Percentiles rank a stretch among this genome's conserved stretches.
phyloP scores from a whole-genome alignment of 345 rosid genomes.

The Microcos paniculata region DNA sequence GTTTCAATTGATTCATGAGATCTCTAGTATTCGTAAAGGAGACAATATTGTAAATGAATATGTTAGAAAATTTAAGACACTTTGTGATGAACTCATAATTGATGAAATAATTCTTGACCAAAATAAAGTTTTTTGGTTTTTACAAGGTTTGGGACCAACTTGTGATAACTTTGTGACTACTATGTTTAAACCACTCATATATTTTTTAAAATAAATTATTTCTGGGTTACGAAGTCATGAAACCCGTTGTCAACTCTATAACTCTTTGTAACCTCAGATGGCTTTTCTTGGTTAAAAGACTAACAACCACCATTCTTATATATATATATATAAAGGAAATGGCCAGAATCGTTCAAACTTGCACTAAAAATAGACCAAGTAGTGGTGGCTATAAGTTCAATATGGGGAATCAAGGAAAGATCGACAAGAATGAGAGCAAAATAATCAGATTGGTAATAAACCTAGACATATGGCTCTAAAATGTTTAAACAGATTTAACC shows the following conservation, averaged over 20 bases:
- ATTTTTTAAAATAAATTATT: too few relatives aligned
- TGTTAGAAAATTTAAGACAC: background rate
- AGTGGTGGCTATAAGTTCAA: background rate
- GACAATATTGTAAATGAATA: background rate
- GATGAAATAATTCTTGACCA: too few relatives aligned
- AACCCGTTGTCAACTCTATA: background rate
- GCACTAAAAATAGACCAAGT: background rate
- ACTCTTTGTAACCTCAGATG: background rate
- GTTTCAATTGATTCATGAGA: background rate
- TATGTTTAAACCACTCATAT: background rate
- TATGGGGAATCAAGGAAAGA: background rate
- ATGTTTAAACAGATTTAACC: background rate
- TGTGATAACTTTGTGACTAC: too few relatives aligned
- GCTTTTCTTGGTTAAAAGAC: background rate
- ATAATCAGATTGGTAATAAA: background rate
- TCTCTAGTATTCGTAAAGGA: background rate
- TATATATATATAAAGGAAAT: background rate
- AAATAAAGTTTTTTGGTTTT: too few relatives aligned
- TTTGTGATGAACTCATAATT: background rate
- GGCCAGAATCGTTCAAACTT: background rate
- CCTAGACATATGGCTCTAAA: background rate
- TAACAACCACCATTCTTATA: background rate
- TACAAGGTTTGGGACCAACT: too few relatives aligned
- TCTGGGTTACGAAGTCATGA: background rate
- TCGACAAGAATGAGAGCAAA: background rate